A percentile compares a stretch with the other conserved stretches of the same genome.
Conservation (phyloP, 805 yeast genomes). For the Scheffersomyces spartinae region DNA sequence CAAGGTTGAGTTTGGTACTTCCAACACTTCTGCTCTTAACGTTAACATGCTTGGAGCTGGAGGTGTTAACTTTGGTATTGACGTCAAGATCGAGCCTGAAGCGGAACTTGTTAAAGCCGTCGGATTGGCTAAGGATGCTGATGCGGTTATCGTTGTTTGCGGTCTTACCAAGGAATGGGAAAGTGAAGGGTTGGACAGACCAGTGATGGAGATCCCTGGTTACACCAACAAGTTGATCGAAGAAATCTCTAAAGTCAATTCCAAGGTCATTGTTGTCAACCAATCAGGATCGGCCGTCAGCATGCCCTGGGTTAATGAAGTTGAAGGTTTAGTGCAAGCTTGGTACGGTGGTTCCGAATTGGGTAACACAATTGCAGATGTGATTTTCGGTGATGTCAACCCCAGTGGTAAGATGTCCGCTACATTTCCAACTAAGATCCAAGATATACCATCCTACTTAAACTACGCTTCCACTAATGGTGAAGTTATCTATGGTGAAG, state of each 20-base stretch:
- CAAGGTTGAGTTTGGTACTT: constrained; percentile 20
- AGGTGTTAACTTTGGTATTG: constrained; percentile 8
- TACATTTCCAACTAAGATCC: constrained; percentile 7
- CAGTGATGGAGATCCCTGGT: constrained; percentile 7
- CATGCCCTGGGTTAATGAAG: constrained; percentile 7
- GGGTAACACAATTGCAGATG: constrained; percentile 8
- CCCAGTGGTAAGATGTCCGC: constrained; percentile 8
- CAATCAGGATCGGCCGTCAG: constrained; percentile 9
- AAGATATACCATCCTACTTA: constrained; percentile 8
- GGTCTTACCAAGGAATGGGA: constrained; percentile 9
- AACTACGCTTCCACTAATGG: constrained; percentile 8
- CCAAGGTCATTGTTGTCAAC: no score
- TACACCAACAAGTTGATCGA: constrained; percentile 6
- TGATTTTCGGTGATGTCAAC: no score
- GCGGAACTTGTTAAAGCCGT: constrained; percentile 16
- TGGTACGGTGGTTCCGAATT: constrained; percentile 9
- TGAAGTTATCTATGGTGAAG: constrained; percentile 9
- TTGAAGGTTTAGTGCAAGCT: constrained; percentile 7
- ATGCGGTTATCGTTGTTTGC: constrained; percentile 7
- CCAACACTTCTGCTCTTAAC: no score
- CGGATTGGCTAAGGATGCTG: constrained; percentile 11
- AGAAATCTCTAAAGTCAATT: constrained; percentile 7
- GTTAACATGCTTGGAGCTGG: no score
- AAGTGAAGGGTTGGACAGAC: constrained; percentile 8
- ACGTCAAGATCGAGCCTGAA: constrained; percentile 4